These are phyloP conservation scores for Suzukiozyma palmioleophila DNA, from an alignment of 1,139 yeast species.

Conservation along the genomic window DNA sequence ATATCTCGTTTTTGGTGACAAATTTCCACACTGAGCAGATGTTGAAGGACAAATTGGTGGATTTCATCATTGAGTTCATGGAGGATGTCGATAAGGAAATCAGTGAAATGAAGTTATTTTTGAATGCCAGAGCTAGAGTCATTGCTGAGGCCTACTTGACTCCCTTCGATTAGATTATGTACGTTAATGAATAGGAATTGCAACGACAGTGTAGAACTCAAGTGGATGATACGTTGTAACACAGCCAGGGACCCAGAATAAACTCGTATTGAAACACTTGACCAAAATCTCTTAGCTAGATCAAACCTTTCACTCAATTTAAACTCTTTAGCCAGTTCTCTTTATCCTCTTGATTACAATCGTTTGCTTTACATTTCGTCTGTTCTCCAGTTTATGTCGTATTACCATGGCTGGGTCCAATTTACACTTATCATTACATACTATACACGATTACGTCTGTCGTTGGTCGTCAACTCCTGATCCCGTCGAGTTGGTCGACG, in stretches of 20 bases:
- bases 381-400: too few relatives aligned
- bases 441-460: background rate
- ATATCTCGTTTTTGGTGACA: slow-evolving; percentile 87
- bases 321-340: too few relatives aligned
- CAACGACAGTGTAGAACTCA: background rate
- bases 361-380: too few relatives aligned
- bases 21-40: slow-evolving; percentile 93
- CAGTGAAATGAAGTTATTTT: slow-evolving; percentile 94
- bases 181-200: background rate
- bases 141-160: slow-evolving; percentile 93
- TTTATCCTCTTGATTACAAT: too few relatives aligned
- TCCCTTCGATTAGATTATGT: slow-evolving; percentile 51
- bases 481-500: slow-evolving; percentile 1
- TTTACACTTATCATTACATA: background rate
- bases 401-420: too few relatives aligned
- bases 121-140: slow-evolving; percentile 96
- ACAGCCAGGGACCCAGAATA: too few relatives aligned
- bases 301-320: too few relatives aligned
- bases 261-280: too few relatives aligned
- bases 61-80: slow-evolving; percentile 96
- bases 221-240: too few relatives aligned
- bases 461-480: background rate
- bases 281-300: too few relatives aligned
- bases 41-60: slow-evolving; percentile 93
- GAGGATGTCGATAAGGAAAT: slow-evolving; percentile 98